Percentiles rank a stretch among this genome's conserved stretches.
phyloP scores from a whole-genome alignment of 2,329 filamentous ascomycete genomes.

The Cercospora beticola region DNA sequence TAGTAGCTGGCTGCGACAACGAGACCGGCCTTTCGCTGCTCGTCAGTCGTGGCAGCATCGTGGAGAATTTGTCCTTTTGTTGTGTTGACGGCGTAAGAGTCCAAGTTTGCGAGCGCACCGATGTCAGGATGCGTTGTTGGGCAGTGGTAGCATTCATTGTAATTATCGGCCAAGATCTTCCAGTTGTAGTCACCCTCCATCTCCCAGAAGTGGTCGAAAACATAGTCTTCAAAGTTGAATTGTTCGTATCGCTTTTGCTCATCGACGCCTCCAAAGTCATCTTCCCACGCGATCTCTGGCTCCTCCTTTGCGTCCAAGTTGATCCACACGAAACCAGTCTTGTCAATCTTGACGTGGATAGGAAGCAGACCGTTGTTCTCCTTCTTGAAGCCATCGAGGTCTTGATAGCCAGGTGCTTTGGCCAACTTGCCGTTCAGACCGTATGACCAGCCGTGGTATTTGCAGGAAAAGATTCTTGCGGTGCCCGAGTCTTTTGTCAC shows the following conservation, averaged over 20 bases:
- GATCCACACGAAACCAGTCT: conserved; percentile 58
- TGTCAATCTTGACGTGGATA: conserved; percentile 56
- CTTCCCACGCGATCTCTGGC: conserved; percentile 53
- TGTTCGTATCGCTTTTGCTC: conserved; percentile 46
- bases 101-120: conserved; percentile 56
- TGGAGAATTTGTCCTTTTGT: conserved; percentile 54
- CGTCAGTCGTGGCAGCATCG: conserved; percentile 45
- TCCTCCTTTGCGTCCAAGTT: conserved; percentile 53
- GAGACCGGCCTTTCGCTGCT: conserved; percentile 52
- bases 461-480: conserved; percentile 57
- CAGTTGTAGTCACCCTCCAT: conserved; percentile 60
- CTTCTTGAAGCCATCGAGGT: conserved; percentile 57
- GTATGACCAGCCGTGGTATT: conserved; percentile 65
- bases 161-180: conserved; percentile 63
- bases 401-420: conserved; percentile 61
- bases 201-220: conserved; percentile 59
- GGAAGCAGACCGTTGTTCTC: conserved; percentile 57
- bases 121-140: conserved; percentile 60
- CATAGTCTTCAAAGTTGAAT: conserved; percentile 55
- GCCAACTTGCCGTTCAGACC: conserved; percentile 57
- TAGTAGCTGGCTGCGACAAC: conserved; percentile 51
- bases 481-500: conserved; percentile 52
- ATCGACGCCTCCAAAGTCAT: conserved; percentile 54
- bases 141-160: conserved; percentile 67
- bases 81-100: conserved; percentile 55